These are phyloP conservation scores for Arthroderma sp. DNA, from an alignment of 2,329 filamentous ascomycete genomes.

Conservation along the genomic window DNA sequence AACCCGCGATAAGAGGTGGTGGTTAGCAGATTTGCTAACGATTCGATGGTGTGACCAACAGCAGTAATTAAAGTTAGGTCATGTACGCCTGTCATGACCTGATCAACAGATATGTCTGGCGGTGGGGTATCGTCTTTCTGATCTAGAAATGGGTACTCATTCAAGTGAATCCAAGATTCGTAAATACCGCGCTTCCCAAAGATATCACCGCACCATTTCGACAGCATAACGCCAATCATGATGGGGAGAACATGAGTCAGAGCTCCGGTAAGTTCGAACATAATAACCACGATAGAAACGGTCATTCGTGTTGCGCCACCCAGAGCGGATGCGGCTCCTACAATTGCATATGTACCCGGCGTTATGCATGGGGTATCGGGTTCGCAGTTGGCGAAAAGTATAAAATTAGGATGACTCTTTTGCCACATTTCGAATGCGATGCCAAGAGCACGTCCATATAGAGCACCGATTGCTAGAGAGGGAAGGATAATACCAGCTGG, in stretches of 20 bases:
- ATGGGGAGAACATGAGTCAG: conserved; percentile 94
- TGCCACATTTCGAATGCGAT: conserved; percentile 86
- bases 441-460: conserved; percentile 78
- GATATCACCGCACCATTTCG: conserved; percentile 95
- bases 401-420: conserved; percentile 58
- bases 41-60: conserved; percentile 72
- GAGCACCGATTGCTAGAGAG: conserved; percentile 87
- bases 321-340: conserved; percentile 87
- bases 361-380: conserved; percentile 80
- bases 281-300: conserved; percentile 96
- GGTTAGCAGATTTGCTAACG: conserved; percentile 56
- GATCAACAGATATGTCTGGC: conserved; percentile 71
- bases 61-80: conserved; percentile 81
- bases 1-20: conserved; percentile 77
- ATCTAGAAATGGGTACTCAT: conserved; percentile 90
- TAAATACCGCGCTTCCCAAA: conserved; percentile 91
- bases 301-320: conserved; percentile 92
- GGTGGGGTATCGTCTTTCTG: conserved; percentile 67
- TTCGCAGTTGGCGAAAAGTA: conserved; percentile 68
- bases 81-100: conserved; percentile 85
- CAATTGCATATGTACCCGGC: conserved; percentile 89
- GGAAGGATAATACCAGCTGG: conserved; percentile 92
- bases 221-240: conserved; percentile 97
- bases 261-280: conserved; percentile 96
- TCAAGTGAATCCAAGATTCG: conserved; percentile 93